Base-by-base conservation (phyloP, 1,139 yeast species). In the Yamadazyma blattariae region DNA sequence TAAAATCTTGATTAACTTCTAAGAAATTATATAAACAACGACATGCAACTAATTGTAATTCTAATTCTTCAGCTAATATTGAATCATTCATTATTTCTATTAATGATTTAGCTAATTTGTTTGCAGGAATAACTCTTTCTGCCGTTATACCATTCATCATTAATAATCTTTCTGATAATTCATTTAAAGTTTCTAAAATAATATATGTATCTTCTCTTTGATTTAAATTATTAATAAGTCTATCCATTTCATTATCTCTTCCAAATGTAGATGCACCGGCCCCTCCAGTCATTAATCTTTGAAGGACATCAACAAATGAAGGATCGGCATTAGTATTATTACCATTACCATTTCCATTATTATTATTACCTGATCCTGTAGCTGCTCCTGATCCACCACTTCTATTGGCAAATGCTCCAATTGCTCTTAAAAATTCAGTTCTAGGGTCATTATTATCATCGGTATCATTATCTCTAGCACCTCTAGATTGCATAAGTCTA, bases 21-120 rank as follows among this genome's bases (percentile, higher is more conserved):
- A 89, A 63, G 35, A 90, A 64, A 54, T 88, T 90, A 56, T 86
- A 84, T 16, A 90, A 64, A 53, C 96, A 86, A 33, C 97, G 74
- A 51, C 96, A 87, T 0, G 95, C 85, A 34, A 86, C 82, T 29
- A 92, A 61, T 54, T 86, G 92, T 25, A 90, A 57, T 51, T 92
- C 97, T 32, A 87, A 65, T 46, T 83, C 85, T 16, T 79, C 87
- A 19, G 71, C 74, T 36, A 81, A 69, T 3, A 52, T 37, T 0
- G 85, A 81, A 39, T 79, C 81, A 16, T 68, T 66, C 61, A 92
- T 63, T 9, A 89, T 71, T 5, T 61, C 60, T 2, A 85, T 76
- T 32, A 90, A 60, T 19, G 74, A 73, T 26, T 64, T 66, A 0
- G 87, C 68, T 15, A 87, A 56, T 33, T 67, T 70, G 33, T 68